These are phyloP conservation scores for Xylaria sp. DNA, from an alignment of 2,329 filamentous ascomycete genomes.

Conservation along the genomic window DNA sequence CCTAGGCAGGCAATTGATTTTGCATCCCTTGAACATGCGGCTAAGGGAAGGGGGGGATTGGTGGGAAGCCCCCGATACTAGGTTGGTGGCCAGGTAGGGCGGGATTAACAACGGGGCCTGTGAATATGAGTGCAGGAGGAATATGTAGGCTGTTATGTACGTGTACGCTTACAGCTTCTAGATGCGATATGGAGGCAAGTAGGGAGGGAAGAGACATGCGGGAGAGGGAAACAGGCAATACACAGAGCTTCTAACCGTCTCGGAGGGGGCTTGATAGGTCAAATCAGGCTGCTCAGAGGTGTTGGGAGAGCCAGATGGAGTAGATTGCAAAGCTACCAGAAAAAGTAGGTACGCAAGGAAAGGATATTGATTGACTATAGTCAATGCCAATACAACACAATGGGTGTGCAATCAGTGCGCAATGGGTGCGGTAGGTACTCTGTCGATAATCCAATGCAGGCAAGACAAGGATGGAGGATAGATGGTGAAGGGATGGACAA, in stretches of 20 bases:
- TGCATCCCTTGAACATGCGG: conserved; percentile 46
- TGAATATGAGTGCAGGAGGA: conserved; percentile 40
- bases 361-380: conserved; percentile 8
- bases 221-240: conserved; percentile 35
- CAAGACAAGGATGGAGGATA: conserved; percentile 8
- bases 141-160: conserved; percentile 42
- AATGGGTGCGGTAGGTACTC: too few relatives aligned
- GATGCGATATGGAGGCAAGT: conserved; percentile 32
- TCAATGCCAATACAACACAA: conserved; percentile 24
- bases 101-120: conserved; percentile 39
- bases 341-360: conserved; percentile 20
- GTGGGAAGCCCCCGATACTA: conserved; percentile 42
- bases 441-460: conserved; percentile 19
- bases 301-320: conserved; percentile 49
- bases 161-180: conserved; percentile 41
- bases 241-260: conserved; percentile 30
- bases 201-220: conserved; percentile 33
- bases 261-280: conserved; percentile 60
- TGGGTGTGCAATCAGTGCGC: conserved; percentile 13
- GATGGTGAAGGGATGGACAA: conserved; percentile 8
- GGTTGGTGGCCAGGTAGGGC: conserved; percentile 40
- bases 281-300: conserved; percentile 73
- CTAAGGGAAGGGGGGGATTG: conserved; percentile 43
- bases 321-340: conserved; percentile 8
- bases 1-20: conserved; percentile 44